Conservation (phyloP, 140 eudicot genomes). For the Cichorium intybus region DNA sequence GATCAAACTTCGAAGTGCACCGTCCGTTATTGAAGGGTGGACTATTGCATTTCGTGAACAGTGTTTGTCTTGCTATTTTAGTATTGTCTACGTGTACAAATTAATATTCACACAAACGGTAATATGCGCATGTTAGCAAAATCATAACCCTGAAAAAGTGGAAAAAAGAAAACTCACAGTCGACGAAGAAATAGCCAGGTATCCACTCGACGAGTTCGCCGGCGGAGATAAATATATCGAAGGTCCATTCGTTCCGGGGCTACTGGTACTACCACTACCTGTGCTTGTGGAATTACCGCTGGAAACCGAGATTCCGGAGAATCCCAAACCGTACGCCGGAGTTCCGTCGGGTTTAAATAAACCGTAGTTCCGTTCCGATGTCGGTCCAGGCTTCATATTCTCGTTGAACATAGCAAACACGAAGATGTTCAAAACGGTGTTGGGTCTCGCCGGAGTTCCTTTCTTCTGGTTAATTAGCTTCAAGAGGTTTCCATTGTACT, state of each 20-base stretch:
- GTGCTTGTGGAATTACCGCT: conserved; percentile 27
- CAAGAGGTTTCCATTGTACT: conserved; percentile 37
- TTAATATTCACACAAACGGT: background rate
- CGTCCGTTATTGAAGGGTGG: conserved; percentile 18
- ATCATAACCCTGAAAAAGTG: background rate
- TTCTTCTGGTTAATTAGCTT: conserved; percentile 50
- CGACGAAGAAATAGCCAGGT: conserved; percentile 59
- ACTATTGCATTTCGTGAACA: conserved; percentile 7
- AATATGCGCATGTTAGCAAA: conserved; percentile 20
- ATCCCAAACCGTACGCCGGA: conserved; percentile 63
- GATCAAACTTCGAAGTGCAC: conserved; percentile 5
- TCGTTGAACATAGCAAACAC: conserved; percentile 89
- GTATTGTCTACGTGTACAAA: conserved; percentile 3
- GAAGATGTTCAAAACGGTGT: conserved; percentile 51
- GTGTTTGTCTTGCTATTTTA: conserved; percentile 3
- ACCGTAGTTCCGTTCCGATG: conserved; percentile 89
- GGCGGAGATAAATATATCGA: conserved; percentile 41
- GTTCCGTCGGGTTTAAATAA: conserved; percentile 88
- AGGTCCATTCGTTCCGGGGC: conserved; percentile 7
- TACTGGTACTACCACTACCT: background rate
- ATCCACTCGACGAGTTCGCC: conserved; percentile 59
- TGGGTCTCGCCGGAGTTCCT: conserved; percentile 88
- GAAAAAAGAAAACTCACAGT: conserved; percentile 42
- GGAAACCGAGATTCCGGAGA: conserved; percentile 36
- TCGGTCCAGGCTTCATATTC: conserved; percentile 91